Evolutionary conservation across 1,139 yeast species (phyloP).

Genomic region (Blastobotrys raffinosifermentans): DNA sequence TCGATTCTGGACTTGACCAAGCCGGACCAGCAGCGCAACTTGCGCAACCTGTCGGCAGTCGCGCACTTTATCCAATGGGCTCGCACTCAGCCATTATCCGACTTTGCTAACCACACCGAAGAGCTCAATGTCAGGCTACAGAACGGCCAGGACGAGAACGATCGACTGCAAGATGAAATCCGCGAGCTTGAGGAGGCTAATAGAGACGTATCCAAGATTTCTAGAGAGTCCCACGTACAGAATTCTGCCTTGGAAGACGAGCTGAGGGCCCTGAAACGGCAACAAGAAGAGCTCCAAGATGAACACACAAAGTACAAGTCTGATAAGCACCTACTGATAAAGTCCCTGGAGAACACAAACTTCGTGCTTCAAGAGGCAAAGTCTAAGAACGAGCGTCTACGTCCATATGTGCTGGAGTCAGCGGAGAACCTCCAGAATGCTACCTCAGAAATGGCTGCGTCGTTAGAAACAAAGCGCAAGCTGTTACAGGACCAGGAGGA

Average conservation of each 20-base stretch:
- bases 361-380: conserved; percentile 50
- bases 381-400: conserved; percentile 54
- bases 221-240: conserved; percentile 47
- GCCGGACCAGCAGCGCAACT: conserved; percentile 64
- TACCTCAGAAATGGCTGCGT: conserved; percentile 50
- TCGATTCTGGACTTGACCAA: conserved; percentile 59
- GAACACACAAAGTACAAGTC: conserved; percentile 64
- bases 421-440: conserved; percentile 51
- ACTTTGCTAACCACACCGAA: conserved; percentile 52
- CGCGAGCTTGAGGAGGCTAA: conserved; percentile 25
- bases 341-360: conserved; percentile 50
- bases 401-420: conserved; percentile 57
- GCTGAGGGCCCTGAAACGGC: conserved; percentile 53
- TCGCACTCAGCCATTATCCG: conserved; percentile 71
- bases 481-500: conserved; percentile 42
- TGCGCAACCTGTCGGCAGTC: conserved; percentile 71
- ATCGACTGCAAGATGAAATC: conserved; percentile 35
- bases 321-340: conserved; percentile 53
- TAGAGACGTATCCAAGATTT: conserved; percentile 28
- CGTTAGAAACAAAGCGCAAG: conserved; percentile 41
- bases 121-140: conserved; percentile 40
- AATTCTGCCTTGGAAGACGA: conserved; percentile 59
- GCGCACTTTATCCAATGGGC: conserved; percentile 81
- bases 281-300: conserved; percentile 58
- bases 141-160: conserved; percentile 40